Evolutionary conservation across 2,329 filamentous ascomycete genomes (phyloP), one percentile per base, ranked within the genome.

Genomic region (Ceratocystis harringtonii): DNA sequence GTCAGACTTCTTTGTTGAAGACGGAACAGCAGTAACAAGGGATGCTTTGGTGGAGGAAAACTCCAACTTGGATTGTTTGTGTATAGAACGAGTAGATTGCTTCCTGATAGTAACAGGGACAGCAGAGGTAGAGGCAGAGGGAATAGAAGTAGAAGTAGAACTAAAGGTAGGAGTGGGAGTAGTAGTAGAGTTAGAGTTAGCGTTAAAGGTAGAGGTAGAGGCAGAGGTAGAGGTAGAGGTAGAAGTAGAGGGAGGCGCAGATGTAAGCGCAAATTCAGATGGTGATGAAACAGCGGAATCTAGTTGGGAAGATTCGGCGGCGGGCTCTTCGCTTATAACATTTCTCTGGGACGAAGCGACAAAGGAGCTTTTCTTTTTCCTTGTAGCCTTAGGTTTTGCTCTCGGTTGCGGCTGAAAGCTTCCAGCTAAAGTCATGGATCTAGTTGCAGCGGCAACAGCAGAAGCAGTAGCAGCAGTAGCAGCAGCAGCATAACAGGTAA

Each of bases 261-360:
- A 45, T 19, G 61, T 30, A 50, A 62, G 43, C 15, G 30, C 43
- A 62, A 55, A 55, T 22, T 63, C 48, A 57, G 60, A 61, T 50
- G 55, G 25, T 22, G 30, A 55, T 65, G 50, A 60, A 63, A 32
- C 63, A 63, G 45, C 48, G 44, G 60, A 63, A 55, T n/a, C 61
- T 17, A 48, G 28, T 60, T 52, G 30, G 8, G 28, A 52, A 58
- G 55, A 57, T 55, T 50, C 36, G 50, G 60, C 36, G 50, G 60
- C 58, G 50, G 63, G 48, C 66, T 52, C 50, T 60, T 67, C 61
- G 62, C 63, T 65, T 66, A 63, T 66, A 66, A 66, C 36, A 60
- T 63, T 64, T 62, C 30, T 50, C 48, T 66, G 48, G 36, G 52
- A 58, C 52, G 52, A 58, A 58, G 28, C 52, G 52, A 58, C 52